Evolutionary conservation across 805 yeast species (phyloP).

Genomic region (Candida germanica): DNA sequence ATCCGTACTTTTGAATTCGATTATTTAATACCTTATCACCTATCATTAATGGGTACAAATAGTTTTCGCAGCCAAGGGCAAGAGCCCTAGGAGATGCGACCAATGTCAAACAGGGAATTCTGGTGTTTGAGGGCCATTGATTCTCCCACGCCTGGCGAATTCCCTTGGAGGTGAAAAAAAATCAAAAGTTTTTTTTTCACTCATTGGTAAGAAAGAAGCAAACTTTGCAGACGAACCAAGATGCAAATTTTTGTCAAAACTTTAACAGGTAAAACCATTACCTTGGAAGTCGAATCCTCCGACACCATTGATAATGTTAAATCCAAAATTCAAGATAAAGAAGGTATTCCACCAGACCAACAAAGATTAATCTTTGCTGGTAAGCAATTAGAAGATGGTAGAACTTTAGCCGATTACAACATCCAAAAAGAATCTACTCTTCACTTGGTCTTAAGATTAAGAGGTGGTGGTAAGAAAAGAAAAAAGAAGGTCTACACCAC

Average conservation of each 20-base stretch:
- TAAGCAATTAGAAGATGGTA: slow-evolving; percentile 99
- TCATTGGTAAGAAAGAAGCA: slow-evolving; percentile 49
- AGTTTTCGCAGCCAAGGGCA: not conserved
- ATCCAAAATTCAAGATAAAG: slow-evolving; percentile 98
- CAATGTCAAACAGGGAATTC: no score
- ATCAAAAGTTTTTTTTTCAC: slow-evolving; percentile 4
- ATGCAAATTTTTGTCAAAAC: slow-evolving; percentile 99
- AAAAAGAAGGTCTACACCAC: slow-evolving; percentile 99
- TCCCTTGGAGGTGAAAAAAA: not conserved
- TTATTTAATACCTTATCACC: slow-evolving; percentile 7
- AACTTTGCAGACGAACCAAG: slow-evolving; percentile 31
- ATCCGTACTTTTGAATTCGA: slow-evolving; percentile 1
- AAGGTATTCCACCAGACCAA: slow-evolving; percentile 99
- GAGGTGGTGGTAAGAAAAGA: slow-evolving; percentile 99
- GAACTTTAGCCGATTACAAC: slow-evolving; percentile 99
- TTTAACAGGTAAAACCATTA: slow-evolving; percentile 98
- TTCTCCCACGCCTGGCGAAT: no score
- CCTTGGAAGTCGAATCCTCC: slow-evolving; percentile 98
- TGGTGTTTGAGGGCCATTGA: no score
- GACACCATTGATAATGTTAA: slow-evolving; percentile 99
- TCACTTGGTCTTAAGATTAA: slow-evolving; percentile 92
- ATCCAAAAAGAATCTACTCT: slow-evolving; percentile 99
- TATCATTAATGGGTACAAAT: slow-evolving; percentile 3
- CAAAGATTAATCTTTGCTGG: slow-evolving; percentile 99
- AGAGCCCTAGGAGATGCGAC: no score